Base-by-base conservation (phyloP, 148 eudicot genomes). In the Linanthus parryae region DNA sequence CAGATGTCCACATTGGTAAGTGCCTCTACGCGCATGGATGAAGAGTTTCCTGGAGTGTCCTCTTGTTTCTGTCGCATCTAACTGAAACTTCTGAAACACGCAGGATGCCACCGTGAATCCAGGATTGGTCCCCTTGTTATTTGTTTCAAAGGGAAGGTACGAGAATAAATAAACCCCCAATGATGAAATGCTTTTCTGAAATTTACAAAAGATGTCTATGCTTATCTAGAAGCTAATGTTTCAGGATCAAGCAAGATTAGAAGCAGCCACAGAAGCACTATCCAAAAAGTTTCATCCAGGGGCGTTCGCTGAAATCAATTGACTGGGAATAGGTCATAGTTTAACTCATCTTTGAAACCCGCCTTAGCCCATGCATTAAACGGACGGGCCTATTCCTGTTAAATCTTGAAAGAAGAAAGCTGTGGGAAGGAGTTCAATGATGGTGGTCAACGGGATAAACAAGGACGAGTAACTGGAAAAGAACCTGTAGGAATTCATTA, bases 31-130 rank as follows among this genome's bases (percentile, higher is more conserved):
- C 12, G 22, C 33, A 0, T 29, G 31, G 10, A 28, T 17, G n/a
- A 35, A 30, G 43, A 38, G n/a, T n/a, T n/a, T 54, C 8, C 7
- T 10, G 16, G 28, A 29, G 33, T 8, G 22, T 25, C 5, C 50
- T 13, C 22, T 8, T 42, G 23, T 28, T 6, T 42, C 24, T 34
- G 51, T 41, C 30, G 59, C 61, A 43, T 39, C 43, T 63, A 21
- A 17, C 2, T 46, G 18, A 13, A 40, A 36, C 23, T 29, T 44
- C 52, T 48, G 59, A 18, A 50, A 58, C 39, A 45, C 67, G 17
- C 60, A 92, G 98, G 98, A 28, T 83, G 83, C 61, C 67, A 87
- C 62, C 94, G 98, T 25, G 76, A 79, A 63, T 75, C 90, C 41
- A 81, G 98, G 59, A 61, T 34, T 18, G 94, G 84, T 1, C 62